phyloP scores from a whole-genome alignment of 352 stramenopile species.

The Phytopythium vexans region DNA sequence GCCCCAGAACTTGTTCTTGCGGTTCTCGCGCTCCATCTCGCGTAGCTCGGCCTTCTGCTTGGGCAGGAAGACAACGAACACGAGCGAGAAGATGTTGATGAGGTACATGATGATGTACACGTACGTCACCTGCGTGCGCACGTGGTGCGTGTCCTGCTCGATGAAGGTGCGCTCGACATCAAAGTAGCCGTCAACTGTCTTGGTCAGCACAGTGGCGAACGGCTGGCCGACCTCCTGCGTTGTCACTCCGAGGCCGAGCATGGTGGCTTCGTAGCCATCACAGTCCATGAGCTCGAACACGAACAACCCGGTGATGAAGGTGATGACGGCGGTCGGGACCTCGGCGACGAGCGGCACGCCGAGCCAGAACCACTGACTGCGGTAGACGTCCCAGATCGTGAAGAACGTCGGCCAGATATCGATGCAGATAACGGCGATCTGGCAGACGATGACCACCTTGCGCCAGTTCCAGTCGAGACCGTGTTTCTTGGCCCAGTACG shows the following conservation, averaged over 20 bases:
- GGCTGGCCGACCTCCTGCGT: constrained; percentile 29
- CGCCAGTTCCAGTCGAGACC: constrained; percentile 55
- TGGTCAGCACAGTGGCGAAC: constrained; percentile 49
- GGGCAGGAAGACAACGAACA: constrained; percentile 37
- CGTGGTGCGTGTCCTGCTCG: constrained; percentile 25
- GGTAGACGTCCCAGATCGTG: constrained; percentile 56
- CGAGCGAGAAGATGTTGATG: constrained; percentile 38
- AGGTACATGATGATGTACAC: constrained; percentile 46
- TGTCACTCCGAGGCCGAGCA: constrained; percentile 35
- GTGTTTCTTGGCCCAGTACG: constrained; percentile 33
- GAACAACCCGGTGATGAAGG: constrained; percentile 36
- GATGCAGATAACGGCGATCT: constrained; percentile 18
- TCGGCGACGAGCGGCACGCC: constrained; percentile 41
- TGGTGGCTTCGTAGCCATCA: constrained; percentile 44
- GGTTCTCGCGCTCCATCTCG: constrained; percentile 25
- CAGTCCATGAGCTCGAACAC: constrained; percentile 39
- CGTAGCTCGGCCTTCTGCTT: constrained; percentile 45
- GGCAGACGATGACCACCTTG: constrained; percentile 25
- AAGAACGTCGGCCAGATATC: constrained; percentile 40
- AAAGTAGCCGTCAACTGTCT: constrained; percentile 44
- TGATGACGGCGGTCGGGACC: constrained; percentile 23
- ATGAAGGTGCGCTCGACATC: constrained; percentile 36
- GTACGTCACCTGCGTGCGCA: constrained; percentile 42
- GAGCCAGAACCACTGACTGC: constrained; percentile 59
- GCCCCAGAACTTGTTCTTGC: constrained; percentile 31